Base-by-base conservation (phyloP, 1,284 basidiomycete genomes). In the Cystobasidium pallidum region DNA sequence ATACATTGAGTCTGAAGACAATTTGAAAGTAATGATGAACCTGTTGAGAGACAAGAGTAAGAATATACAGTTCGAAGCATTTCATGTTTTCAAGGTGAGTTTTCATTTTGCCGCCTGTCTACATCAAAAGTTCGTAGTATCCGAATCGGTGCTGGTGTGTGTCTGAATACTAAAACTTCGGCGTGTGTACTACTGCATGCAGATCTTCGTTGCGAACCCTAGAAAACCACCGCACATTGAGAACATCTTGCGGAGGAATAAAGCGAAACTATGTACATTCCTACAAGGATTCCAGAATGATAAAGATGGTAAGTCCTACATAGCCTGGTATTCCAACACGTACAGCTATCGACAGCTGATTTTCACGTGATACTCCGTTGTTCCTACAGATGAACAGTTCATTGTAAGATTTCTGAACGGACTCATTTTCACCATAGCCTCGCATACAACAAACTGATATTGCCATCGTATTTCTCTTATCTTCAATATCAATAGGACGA, bases 21-120 rank as follows among this genome's bases (percentile, higher is more conserved):
- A 99, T 80, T 86, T 99, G 74, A 98, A 98, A 87, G 91, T 95
- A 87, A 97, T 99, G 92, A 99, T 99, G 95, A 99, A 99, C 81
- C 86, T 99, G 65, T 84, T 99, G 62, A 86, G 94, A 74, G 94
- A 98, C 80, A 94, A 94, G 85, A 95, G 92, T 85, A 92, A 93
- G 85, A 98, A 99, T 81, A 99, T 99, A 66, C 95, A 99, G 82
- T 99, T 98, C 75, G 95, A 99, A 81, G 95, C 95, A 1, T 99
- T 99, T 83, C 96, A 99, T 78, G 96, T 99, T 39, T 99, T 99
- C 87, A 99, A 99, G 87, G 95, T 94, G 72, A 62, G 83, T 78
- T 70, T 13, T 66, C 24, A 10, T 7, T 54, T 10, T 63, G 15
- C 51, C n/a, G n/a, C n/a, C n/a, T n/a, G n/a, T n/a, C n/a, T n/a